Base-by-base conservation (phyloP, 495 filamentous ascomycete species). In the Xylaria palmicola region DNA sequence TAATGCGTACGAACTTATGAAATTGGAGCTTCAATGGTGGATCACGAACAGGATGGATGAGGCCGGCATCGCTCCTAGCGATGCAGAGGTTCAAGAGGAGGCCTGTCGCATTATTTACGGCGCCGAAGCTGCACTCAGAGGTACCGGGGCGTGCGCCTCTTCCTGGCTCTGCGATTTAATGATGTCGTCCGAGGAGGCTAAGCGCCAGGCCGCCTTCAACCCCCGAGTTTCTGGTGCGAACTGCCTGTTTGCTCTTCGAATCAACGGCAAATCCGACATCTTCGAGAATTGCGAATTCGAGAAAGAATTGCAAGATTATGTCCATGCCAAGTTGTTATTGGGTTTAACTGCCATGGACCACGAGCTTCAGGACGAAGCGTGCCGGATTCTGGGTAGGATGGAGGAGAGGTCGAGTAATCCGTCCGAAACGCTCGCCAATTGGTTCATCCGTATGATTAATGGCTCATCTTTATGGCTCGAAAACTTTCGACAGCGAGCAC, bases 141-240 rank as follows among this genome's bases (percentile, higher is more conserved):
- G 68, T 8, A 56, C 53, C 7, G 67, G 63, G 4, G 61, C 64
- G 29, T 63, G 72, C 6, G 65, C 71, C 20, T 59, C 70, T 10
- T 81, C 80, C 0, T 85, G 82, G 82, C 72, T 85, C 30, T 75
- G 81, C n/a, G 82, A 85, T 56, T 62, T 85, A 43, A 56, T 83
- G n/a, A 68, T 82, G 64, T 74, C 74, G 9, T 72, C 72, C 3
- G 77, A 75, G 1, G 59, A 68, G 26, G 32, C 77, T 10, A 48
- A 73, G 9, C 63, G 64, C n/a, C 61, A 70, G 20, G 79, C 75
- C 9, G 70, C 61, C 2, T 69, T 78, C 30, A 66, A 70, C 3
- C 74, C 75, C 5, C 67, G 70, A 24, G 58, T 59, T 6, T 67
- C 66, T 29, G 50, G 53, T 13, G 75, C 77, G 29, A 72, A 65